Evolutionary conservation across 2,329 filamentous ascomycete species (phyloP), one percentile per base, ranked within the genome.

Genomic region (Microcyclosporella mali): DNA sequence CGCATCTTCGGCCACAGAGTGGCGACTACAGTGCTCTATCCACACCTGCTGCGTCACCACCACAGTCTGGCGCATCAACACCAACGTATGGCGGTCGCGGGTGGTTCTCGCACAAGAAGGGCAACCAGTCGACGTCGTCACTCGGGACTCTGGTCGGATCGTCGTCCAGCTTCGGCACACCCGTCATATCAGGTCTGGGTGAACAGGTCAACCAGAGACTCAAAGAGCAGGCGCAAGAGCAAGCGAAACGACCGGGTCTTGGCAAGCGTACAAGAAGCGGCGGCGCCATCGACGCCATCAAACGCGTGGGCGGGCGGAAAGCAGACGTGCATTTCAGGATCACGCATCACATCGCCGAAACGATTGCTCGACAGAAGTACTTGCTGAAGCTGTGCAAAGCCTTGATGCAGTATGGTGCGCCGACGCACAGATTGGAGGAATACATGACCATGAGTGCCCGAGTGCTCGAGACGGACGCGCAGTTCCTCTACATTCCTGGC

Each of bases 361-460:
- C 85, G 12, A 75, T 95, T 15, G 81, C 82, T 28, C 78, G 88
- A 2, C 88, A 95, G 55, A 78, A 79, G 41, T 95, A 94, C 61
- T 74, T 95, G 10, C 75, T 89, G 41, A 88, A 85, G 62, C 76
- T 95, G 30, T 95, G 89, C 61, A 79, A 82, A 31, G 86, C 86
- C 1, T 70, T 95, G 45, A 95, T 95, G 88, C 74, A 81, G 59
- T 95, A 87, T 51, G 89, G 89, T 10, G 89, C 89, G 1, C 89
- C 89, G 1, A 94, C 88, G 0, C 89, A 95, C 68, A 82, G 89
- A 9, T 71, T 95, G 15, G 89, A 95, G 64, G 85, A 94, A 61
- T 95, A 94, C 63, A 82, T 95, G 78, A 82, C 77, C 50, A 94
- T 90, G 85, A 88, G 85, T 7, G 83, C 89, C 1, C 77, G 85